These are phyloP conservation scores for Fusarium poae DNA, from an alignment of 2,329 filamentous ascomycete genomes.

Conservation along the genomic window DNA sequence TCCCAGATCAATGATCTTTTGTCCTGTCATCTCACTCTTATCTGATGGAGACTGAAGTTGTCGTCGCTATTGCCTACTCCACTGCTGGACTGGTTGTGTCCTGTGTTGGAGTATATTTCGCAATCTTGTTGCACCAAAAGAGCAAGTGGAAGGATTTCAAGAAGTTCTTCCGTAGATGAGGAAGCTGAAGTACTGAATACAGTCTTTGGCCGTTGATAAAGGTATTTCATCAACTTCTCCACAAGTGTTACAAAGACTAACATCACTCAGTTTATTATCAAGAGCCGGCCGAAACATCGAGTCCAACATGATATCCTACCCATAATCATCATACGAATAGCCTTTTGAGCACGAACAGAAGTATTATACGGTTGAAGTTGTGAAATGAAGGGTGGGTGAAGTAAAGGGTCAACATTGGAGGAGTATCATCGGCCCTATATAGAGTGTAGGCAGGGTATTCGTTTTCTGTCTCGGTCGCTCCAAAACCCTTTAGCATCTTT, in stretches of 20 bases:
- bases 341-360: neutral
- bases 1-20: neutral
- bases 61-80: constrained; percentile 3
- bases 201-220: fast-evolving
- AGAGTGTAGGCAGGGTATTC: neutral
- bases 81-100: neutral
- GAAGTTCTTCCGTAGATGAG: neutral
- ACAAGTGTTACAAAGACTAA: too few relatives aligned
- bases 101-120: neutral
- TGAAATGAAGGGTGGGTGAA: too few relatives aligned
- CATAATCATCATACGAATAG: too few relatives aligned
- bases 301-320: fast-evolving
- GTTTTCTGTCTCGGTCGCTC: too few relatives aligned
- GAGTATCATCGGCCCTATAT: neutral
- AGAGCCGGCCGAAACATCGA: neutral
- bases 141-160: neutral
- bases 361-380: neutral
- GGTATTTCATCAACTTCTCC: neutral
- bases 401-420: too few relatives aligned
- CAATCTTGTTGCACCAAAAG: neutral
- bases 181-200: neutral
- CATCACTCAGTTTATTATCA: neutral
- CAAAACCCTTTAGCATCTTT: neutral
- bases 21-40: neutral
- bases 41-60: neutral